Conservation (phyloP, 2,329 filamentous ascomycete species). For the Laburnicola sp. region DNA sequence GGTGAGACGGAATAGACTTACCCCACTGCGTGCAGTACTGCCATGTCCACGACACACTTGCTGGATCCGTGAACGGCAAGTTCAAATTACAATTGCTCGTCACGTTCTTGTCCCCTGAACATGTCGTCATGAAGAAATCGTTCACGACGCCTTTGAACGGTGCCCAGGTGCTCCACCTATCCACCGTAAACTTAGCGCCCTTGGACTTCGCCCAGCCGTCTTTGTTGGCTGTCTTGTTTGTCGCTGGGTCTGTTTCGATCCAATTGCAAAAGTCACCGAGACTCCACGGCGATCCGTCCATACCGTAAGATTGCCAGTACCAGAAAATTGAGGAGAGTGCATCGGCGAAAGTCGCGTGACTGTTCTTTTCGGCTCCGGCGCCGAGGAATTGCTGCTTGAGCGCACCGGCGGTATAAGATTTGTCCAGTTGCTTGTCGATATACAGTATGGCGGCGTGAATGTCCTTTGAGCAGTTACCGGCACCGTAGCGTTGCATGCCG, state of each 20-base stretch:
- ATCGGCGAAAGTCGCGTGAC: slow-evolving; percentile 53
- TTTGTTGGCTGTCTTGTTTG: slow-evolving; percentile 41
- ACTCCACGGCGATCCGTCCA: slow-evolving; percentile 39
- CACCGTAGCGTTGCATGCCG: slow-evolving; percentile 49
- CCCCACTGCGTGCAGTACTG: slow-evolving; percentile 59
- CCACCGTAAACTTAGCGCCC: slow-evolving; percentile 48
- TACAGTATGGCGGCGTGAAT: slow-evolving; percentile 54
- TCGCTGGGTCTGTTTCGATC: slow-evolving; percentile 49
- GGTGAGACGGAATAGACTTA: slow-evolving; percentile 15
- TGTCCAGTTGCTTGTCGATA: slow-evolving; percentile 53
- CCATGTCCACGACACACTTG: slow-evolving; percentile 53
- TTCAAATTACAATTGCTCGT: slow-evolving; percentile 46
- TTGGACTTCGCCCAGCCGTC: slow-evolving; percentile 48
- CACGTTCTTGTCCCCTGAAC: slow-evolving; percentile 36
- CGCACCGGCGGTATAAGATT: slow-evolving; percentile 37
- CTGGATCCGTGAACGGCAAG: slow-evolving; percentile 38
- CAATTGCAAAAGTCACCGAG: slow-evolving; percentile 52
- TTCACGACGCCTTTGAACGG: slow-evolving; percentile 46
- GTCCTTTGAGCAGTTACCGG: slow-evolving; percentile 55
- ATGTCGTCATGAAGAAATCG: slow-evolving; percentile 45
- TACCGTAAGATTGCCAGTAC: slow-evolving; percentile 52
- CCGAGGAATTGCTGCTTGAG: slow-evolving; percentile 57
- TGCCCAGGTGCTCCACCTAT: slow-evolving; percentile 50
- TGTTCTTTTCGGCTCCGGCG: slow-evolving; percentile 50
- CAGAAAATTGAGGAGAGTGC: slow-evolving; percentile 47